Percentiles rank a stretch among this genome's conserved stretches.
Conservation (phyloP, 208 protist species). For the Trypanosoma brucei region DNA sequence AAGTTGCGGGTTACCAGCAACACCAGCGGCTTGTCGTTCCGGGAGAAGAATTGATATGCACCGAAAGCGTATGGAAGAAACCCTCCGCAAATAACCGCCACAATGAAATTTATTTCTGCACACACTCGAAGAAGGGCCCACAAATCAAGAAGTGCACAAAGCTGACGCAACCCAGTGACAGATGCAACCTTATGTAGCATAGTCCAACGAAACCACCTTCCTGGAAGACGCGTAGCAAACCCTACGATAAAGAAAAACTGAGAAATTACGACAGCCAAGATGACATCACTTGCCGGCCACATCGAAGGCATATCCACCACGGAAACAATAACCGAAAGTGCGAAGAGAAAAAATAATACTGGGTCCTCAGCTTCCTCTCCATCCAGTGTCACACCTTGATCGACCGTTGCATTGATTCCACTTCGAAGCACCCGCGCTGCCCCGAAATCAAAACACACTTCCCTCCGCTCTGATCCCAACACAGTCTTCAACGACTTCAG, state of each 20-base stretch:
- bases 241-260: not conserved
- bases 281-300: slow-evolving; percentile 11
- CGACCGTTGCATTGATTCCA: not conserved
- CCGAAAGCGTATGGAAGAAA: too few relatives aligned
- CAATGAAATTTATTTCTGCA: too few relatives aligned
- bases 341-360: slow-evolving; percentile 19
- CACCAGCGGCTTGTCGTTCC: too few relatives aligned
- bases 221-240: slow-evolving; percentile 3
- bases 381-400: not conserved
- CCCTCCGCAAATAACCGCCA: too few relatives aligned
- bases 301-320: slow-evolving; percentile 18
- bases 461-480: not conserved
- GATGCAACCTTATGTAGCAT: slow-evolving; percentile 5
- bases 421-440: not conserved
- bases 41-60: too few relatives aligned
- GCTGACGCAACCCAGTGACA: not conserved
- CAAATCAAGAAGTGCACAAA: too few relatives aligned
- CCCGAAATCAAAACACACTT: not conserved
- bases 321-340: slow-evolving; percentile 14
- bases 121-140: too few relatives aligned
- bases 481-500: not conserved
- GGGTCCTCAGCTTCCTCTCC: slow-evolving; percentile 16
- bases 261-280: slow-evolving; percentile 8
- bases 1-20: too few relatives aligned
- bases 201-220: slow-evolving; percentile 10